phyloP scores from a whole-genome alignment of 2,329 filamentous ascomycete species.

The Monilinia laxa region DNA sequence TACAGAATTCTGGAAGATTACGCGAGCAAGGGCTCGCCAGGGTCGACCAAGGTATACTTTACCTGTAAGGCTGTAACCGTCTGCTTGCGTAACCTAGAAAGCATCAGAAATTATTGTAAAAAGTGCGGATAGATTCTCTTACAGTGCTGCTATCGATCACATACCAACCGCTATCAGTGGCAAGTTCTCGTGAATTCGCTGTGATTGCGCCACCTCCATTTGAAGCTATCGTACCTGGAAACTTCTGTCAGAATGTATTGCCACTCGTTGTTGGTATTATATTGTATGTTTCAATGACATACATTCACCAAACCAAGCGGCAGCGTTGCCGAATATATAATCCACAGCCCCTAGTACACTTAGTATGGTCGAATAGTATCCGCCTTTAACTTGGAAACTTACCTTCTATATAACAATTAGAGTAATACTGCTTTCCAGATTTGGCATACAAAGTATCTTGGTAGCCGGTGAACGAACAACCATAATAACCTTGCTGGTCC shows the following conservation, averaged over 20 bases:
- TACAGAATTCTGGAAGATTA: conserved; percentile 50
- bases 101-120: background rate
- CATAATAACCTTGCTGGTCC: conserved; percentile 54
- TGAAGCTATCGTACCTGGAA: conserved; percentile 9
- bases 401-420: conserved; percentile 54
- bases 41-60: conserved; percentile 52
- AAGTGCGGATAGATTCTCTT: background rate
- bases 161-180: conserved; percentile 5
- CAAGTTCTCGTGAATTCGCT: conserved; percentile 1
- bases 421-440: conserved; percentile 54
- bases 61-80: conserved; percentile 35
- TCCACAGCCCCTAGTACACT: conserved; percentile 11
- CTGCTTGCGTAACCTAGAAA: conserved; percentile 27
- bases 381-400: background rate
- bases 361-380: too few species aligned
- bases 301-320: conserved; percentile 21
- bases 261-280: background rate
- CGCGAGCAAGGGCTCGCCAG: conserved; percentile 49
- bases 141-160: conserved; percentile 16
- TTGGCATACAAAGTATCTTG: conserved; percentile 54
- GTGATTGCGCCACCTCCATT: conserved; percentile 17
- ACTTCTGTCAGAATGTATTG: background rate
- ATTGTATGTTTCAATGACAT: background rate
- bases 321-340: conserved; percentile 17
- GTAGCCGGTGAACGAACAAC: conserved; percentile 51